These are phyloP conservation scores for Carpinus fangiana DNA, from an alignment of 306 rosid species.

Conservation along the genomic window DNA sequence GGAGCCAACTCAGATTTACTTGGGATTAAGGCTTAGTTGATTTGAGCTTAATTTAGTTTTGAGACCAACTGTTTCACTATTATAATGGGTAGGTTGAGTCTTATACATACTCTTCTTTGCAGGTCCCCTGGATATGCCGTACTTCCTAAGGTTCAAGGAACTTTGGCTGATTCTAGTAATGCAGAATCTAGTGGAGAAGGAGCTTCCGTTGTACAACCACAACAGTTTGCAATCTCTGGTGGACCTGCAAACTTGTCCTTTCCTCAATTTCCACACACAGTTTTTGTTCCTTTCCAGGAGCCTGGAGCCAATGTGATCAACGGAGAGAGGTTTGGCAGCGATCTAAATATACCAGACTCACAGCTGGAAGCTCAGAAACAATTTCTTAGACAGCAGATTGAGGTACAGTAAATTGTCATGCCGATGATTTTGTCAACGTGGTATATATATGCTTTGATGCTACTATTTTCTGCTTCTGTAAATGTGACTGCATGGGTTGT, in stretches of 20 bases:
- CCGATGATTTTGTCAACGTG: not conserved
- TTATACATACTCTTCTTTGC: slow-evolving; percentile 29
- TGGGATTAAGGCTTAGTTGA: not conserved
- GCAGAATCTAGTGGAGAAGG: slow-evolving; percentile 46
- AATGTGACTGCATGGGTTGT: no score
- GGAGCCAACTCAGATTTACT: not conserved
- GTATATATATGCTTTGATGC: not conserved
- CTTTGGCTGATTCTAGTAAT: slow-evolving; percentile 35
- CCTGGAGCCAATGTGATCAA: slow-evolving; percentile 30
- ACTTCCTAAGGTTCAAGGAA: slow-evolving; percentile 50
- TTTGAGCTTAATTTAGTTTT: not conserved
- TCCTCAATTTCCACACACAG: slow-evolving; percentile 43
- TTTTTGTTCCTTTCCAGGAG: slow-evolving; percentile 50
- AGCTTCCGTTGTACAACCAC: slow-evolving; percentile 44
- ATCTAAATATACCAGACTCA: slow-evolving; percentile 41
- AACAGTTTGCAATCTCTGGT: slow-evolving; percentile 43
- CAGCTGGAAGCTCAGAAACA: slow-evolving; percentile 63
- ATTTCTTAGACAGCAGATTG: slow-evolving; percentile 59
- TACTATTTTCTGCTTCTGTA: no score
- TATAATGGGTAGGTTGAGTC: slow-evolving; percentile 9
- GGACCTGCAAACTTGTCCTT: slow-evolving; percentile 50
- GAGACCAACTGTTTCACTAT: slow-evolving; percentile 17
- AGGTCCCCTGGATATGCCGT: slow-evolving; percentile 68
- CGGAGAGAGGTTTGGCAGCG: slow-evolving; percentile 44
- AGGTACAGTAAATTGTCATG: slow-evolving; percentile 45